These are phyloP conservation scores for Claviceps sp. DNA, from an alignment of 2,329 filamentous ascomycete genomes.

Conservation along the genomic window DNA sequence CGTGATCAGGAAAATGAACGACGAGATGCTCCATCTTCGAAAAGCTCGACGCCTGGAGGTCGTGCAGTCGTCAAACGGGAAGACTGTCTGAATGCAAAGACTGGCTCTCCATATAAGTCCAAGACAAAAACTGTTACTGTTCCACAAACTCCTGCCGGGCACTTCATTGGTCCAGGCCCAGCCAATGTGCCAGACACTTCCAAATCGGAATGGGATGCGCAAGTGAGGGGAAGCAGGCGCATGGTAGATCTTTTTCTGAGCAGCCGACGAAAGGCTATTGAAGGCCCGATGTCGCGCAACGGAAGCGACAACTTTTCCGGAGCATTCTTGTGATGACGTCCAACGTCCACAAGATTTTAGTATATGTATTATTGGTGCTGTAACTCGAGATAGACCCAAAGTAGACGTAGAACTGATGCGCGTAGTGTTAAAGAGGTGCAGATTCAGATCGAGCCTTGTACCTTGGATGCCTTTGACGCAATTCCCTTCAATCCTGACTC, in stretches of 20 bases:
- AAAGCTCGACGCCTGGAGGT: constrained; percentile 17
- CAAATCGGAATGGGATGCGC: constrained; percentile 15
- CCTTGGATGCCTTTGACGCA: too few relatives aligned
- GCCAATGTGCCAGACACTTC: not conserved
- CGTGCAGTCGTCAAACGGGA: constrained; percentile 10
- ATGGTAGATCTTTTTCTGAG: constrained; percentile 44
- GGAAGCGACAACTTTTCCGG: constrained; percentile 15
- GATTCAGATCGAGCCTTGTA: too few relatives aligned
- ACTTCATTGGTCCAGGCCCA: not conserved
- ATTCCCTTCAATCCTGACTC: too few relatives aligned
- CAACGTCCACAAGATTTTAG: not conserved
- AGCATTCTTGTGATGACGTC: constrained; percentile 17
- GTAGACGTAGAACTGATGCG: not conserved
- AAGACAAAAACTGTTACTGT: not conserved
- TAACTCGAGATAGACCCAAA: not conserved
- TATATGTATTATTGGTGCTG: constrained; percentile 3
- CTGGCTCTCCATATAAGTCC: constrained; percentile 9
- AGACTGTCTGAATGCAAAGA: constrained; percentile 10
- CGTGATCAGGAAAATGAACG: constrained; percentile 10
- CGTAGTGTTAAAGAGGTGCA: too few relatives aligned
- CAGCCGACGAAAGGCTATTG: constrained; percentile 29
- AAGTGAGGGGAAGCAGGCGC: constrained; percentile 30
- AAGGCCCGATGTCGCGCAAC: constrained; percentile 17
- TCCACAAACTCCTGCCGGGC: constrained; percentile 1
- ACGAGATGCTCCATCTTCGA: constrained; percentile 11